Evolutionary conservation across 768 basidiomycete species (phyloP).

Genomic region (Candolleomyces efflorescens): DNA sequence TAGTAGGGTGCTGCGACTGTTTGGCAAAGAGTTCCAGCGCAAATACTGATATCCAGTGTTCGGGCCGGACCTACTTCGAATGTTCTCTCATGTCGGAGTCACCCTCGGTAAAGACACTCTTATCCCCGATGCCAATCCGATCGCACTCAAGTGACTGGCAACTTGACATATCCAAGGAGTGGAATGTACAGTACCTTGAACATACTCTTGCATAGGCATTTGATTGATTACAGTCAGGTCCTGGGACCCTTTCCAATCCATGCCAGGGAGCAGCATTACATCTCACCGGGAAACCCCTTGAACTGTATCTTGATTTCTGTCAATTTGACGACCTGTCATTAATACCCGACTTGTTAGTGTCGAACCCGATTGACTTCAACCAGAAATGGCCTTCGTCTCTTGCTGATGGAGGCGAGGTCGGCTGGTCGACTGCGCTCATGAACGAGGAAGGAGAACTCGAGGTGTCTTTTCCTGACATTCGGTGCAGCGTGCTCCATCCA

Average conservation of each 20-base stretch:
- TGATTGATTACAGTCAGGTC: constrained; percentile 37
- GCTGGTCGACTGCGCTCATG: constrained; percentile 48
- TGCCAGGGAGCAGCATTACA: constrained; percentile 76
- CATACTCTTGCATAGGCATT: background rate
- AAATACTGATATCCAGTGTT: background rate
- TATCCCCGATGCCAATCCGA: background rate
- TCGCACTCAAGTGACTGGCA: constrained; percentile 15
- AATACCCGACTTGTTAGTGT: constrained; percentile 32
- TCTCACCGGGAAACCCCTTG: constrained; percentile 75
- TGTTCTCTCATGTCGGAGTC: too few relatives aligned
- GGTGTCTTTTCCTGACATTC: constrained; percentile 63
- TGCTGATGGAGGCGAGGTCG: constrained; percentile 56
- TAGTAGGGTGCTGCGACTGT: background rate
- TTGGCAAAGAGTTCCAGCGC: background rate
- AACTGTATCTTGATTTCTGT: constrained; percentile 35
- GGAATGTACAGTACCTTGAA: constrained; percentile 32
- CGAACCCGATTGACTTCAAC: constrained; percentile 44
- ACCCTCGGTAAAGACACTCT: background rate
- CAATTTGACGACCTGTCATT: constrained; percentile 1
- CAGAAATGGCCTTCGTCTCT: constrained; percentile 63
- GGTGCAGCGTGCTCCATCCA: constrained; percentile 26
- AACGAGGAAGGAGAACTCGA: constrained; percentile 42
- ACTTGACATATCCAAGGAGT: constrained; percentile 23
- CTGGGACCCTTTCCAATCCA: constrained; percentile 84
- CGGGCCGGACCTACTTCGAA: too few relatives aligned